Evolutionary conservation across 345 rosid species (phyloP), one percentile per base, ranked within the genome.

Genomic region (Brassica rapa): DNA sequence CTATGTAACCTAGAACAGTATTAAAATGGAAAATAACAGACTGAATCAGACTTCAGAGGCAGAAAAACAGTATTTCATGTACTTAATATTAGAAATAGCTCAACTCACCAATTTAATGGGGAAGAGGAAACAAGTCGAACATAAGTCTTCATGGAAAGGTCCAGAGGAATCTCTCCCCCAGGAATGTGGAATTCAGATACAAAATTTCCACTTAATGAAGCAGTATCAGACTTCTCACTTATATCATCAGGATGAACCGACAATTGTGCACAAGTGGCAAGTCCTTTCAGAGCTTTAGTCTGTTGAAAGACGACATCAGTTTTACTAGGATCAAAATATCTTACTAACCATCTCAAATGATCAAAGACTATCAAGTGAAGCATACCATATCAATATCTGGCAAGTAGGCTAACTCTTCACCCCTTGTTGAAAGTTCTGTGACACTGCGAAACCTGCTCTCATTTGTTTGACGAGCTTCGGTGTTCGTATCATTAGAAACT

Each of bases 251-350:
- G 76, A 65, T 82, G 74, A 69, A 69, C 64, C 41, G 87, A 76
- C 66, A 81, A 51, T 51, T 82, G 66, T 78, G 82, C 86, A 79
- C 77, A 78, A 73, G 91, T 77, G 71, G 86, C 88, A 78, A 95
- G 82, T 83, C 96, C 98, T 87, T 89, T 95, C 72, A 95, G 81
- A 6, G 94, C 98, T 83, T 93, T 89, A 70, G 86, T 91, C 99
- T 95, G 75, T 60, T 66, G 59, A 70, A 80, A 74, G 71, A 51
- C 79, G 53, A 53, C n/a, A 39, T 60, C 9, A 53, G 70, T 46
- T 75, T 60, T 32, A 65, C 70, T 64, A 66, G 27, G 46, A 80
- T 24, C 15, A 66, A 60, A 14, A 62, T 3, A 68, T 39, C 12
- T 56, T 6, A 67, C 21, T 24, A 62, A 9, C 62, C 41, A 81